A percentile compares a stretch with the other conserved stretches of the same genome.
phyloP scores from a whole-genome alignment of 2,329 filamentous ascomycete genomes.

The Amphichorda felina region DNA sequence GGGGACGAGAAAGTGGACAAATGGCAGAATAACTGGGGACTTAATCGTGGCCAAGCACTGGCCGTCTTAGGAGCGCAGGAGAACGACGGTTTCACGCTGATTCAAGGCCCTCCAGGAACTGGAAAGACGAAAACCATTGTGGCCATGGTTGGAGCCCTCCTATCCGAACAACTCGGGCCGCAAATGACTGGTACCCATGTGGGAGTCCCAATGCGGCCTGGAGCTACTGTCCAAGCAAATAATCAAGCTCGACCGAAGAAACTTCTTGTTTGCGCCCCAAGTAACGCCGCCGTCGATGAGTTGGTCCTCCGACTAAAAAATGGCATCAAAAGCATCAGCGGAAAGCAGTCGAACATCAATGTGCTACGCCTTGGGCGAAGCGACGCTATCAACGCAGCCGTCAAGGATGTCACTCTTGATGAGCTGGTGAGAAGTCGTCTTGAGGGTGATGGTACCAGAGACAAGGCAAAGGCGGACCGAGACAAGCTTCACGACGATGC shows the following conservation, averaged over 20 bases:
- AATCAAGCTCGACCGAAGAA: slow-evolving; percentile 51
- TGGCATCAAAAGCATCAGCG: slow-evolving; percentile 68
- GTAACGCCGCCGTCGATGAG: slow-evolving; percentile 95
- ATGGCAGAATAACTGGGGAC: slow-evolving; percentile 63
- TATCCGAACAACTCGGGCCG: slow-evolving; percentile 20
- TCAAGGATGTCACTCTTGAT: slow-evolving; percentile 86
- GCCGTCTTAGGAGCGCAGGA: slow-evolving; percentile 86
- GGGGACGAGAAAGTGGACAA: slow-evolving; percentile 58
- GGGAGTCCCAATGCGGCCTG: slow-evolving; percentile 16
- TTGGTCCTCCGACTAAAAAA: slow-evolving; percentile 84
- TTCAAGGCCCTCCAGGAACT: slow-evolving; percentile 91
- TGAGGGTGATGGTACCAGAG: slow-evolving; percentile 44
- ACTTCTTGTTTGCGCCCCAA: slow-evolving; percentile 91
- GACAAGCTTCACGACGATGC: slow-evolving; percentile 54
- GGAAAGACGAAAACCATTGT: slow-evolving; percentile 98
- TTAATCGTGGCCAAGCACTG: slow-evolving; percentile 83
- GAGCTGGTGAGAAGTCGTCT: slow-evolving; percentile 74
- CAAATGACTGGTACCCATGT: slow-evolving; percentile 18
- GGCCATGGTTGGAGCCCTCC: slow-evolving; percentile 81
- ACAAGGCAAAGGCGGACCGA: slow-evolving; percentile 41
- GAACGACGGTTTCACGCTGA: slow-evolving; percentile 93
- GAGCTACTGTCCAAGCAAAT: slow-evolving; percentile 9
- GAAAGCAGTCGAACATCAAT: slow-evolving; percentile 63
- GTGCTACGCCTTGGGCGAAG: slow-evolving; percentile 83
- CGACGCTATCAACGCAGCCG: slow-evolving; percentile 82